Evolutionary conservation across 208 protist species (phyloP), one percentile per base, ranked within the genome.

Genomic region (Acanthamoeba divionensis): DNA sequence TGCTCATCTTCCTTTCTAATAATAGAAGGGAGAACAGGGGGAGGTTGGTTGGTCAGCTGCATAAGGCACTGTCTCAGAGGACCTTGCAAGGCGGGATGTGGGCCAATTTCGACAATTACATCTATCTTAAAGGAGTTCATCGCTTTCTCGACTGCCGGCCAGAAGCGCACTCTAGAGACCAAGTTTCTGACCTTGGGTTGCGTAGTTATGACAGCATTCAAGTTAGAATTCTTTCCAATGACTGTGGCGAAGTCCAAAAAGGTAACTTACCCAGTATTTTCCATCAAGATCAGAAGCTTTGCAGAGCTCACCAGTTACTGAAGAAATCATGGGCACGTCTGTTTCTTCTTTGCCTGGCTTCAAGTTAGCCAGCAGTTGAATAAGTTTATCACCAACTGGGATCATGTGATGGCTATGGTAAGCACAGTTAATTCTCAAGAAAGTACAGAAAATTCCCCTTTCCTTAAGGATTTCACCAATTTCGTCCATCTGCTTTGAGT

Each of bases 101-200:
- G 66, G 8, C 66, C 66, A 10, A 77, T 48, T 45, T 77, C 66
- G 36, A 77, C 66, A 10, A 77, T 45, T 21, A 77, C 33, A 45
- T 75, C 66, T 36, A 75, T 75, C 52, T n/a, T 36, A 21, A 24
- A 24, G 66, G 33, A 12, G 36, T 45, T 36, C 41, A 75, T 54
- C 41, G 66, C 66, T 36, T 36, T 45, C 33, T 75, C 66, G 66
- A 75, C 52, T 36, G 66, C 66, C 21, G 66, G 66, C 66, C 66
- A 75, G 66, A 75, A 75, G 66, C 66, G 66, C n/a, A 75, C 66
- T 45, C 45, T 75, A 45, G 66, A 75, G 33, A 75, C 66, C 66
- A 75, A n/a, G 33, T 75, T 75, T 36, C 66, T 36, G n/a, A n/a
- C n/a, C n/a, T n/a, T n/a, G n/a, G n/a, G n/a, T n/a, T n/a, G n/a